Evolutionary conservation across 1,139 yeast species (phyloP).

Genomic region (Eremothecium gossypii): DNA sequence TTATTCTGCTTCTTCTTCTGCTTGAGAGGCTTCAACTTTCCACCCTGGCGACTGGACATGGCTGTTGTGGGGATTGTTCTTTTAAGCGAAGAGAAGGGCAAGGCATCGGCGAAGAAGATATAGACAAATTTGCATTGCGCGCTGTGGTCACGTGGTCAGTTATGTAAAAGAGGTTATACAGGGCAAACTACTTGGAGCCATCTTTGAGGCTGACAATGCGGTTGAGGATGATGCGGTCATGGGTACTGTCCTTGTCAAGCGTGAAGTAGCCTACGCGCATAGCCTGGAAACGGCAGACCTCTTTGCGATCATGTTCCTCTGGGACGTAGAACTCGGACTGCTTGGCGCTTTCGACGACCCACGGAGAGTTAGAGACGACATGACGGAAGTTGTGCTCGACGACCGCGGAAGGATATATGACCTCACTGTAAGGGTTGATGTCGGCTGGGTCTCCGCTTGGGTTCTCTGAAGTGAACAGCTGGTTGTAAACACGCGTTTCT

Average conservation of each 20-base stretch:
- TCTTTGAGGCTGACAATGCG: conserved; percentile 88
- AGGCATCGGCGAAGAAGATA: no score
- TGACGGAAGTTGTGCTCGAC: conserved; percentile 74
- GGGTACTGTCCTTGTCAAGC: conserved; percentile 67
- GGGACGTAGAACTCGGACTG: conserved; percentile 51
- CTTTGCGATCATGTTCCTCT: conserved; percentile 54
- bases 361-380: conserved; percentile 62
- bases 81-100: neutral
- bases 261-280: conserved; percentile 95
- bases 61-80: neutral
- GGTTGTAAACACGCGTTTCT: conserved; percentile 83
- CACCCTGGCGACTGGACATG: conserved; percentile 72
- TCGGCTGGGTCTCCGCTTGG: conserved; percentile 85
- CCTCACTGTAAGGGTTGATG: conserved; percentile 72
- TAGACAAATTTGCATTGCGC: no score
- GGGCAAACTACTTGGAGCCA: conserved; percentile 15
- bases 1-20: conserved; percentile 62
- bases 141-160: no score
- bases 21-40: conserved; percentile 41
- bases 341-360: conserved; percentile 61
- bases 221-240: conserved; percentile 59
- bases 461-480: conserved; percentile 82
- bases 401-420: conserved; percentile 52
- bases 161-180: no score
- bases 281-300: conserved; percentile 96